Evolutionary conservation across 495 filamentous ascomycete species (phyloP).

Genomic region (Aspergillus indologenus): DNA sequence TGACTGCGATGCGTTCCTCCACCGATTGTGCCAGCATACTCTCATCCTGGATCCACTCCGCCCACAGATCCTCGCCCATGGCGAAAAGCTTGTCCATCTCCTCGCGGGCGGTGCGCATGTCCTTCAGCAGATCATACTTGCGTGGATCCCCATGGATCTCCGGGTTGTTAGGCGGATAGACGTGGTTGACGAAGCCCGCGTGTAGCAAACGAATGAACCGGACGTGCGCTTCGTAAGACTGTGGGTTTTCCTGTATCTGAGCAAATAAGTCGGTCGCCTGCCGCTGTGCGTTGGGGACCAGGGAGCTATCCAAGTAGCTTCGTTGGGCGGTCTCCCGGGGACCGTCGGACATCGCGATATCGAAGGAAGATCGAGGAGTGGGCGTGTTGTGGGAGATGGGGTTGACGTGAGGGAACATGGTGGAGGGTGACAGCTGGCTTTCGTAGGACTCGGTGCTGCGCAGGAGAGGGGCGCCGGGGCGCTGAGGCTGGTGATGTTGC

Average conservation of each 20-base stretch:
- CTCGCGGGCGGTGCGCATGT: conserved; percentile 60
- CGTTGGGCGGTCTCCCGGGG: conserved; percentile 47
- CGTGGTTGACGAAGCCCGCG: conserved; percentile 57
- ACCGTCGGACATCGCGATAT: conserved; percentile 56
- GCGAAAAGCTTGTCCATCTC: conserved; percentile 65
- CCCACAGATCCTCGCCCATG: conserved; percentile 63
- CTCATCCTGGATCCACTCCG: conserved; percentile 64
- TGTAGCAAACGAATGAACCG: conserved; percentile 63
- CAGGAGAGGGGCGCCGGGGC: conserved; percentile 42
- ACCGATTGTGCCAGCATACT: conserved; percentile 55
- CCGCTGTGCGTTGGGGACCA: conserved; percentile 53
- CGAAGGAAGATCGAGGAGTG: conserved; percentile 51
- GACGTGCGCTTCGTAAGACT: conserved; percentile 63
- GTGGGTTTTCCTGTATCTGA: conserved; percentile 57
- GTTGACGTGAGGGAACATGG: conserved; percentile 46
- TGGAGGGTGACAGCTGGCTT: conserved; percentile 48
- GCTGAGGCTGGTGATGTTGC: conserved; percentile 59
- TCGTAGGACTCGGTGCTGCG: conserved; percentile 49
- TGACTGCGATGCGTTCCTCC: conserved; percentile 68
- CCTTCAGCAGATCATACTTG: conserved; percentile 56
- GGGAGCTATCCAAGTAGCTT: conserved; percentile 47
- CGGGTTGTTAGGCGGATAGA: conserved; percentile 47
- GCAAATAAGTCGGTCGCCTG: conserved; percentile 51
- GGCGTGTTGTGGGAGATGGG: conserved; percentile 51
- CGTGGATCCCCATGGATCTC: conserved; percentile 44